Base-by-base conservation (phyloP, 768 basidiomycete species). In the Filobasidium wieringae region DNA sequence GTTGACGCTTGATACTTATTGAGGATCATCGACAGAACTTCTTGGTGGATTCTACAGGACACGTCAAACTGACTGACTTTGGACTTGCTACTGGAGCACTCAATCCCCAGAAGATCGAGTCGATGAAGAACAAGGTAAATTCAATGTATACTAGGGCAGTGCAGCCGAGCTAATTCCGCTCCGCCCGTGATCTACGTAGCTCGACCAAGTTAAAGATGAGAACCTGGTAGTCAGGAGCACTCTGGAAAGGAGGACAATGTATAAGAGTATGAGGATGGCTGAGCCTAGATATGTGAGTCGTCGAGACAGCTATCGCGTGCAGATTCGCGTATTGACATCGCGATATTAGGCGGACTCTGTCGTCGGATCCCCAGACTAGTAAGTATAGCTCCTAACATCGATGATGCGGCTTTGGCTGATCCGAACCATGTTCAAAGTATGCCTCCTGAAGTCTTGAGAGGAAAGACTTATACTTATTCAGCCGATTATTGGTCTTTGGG, bases 401-500 rank as follows among this genome's bases (percentile, higher is more conserved):
- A 24, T 22, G 6, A 24, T 4, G 11, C 29, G n/a, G 4, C 34
- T 51, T 27, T 43, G 17, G 22, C 34, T 30, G 33, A 51, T 7
- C 2, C 12, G 2, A 14, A 2, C 14, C 7, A 17, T 43, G 11
- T 30, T 40, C 27, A 17, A 54, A 73, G 70, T 74, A 97, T 99
- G 95, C 88, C 95, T 11, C 75, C 76, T 32, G 76, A 77, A 63
- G 91, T 96, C 22, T 80, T 96, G 26, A 82, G 92, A 29, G 93
- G 87, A 33, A 90, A 91, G 74, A 87, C 90, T 0, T 99, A 99
- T 74, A 85, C 86, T 0, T 96, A 86, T 73, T 88, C 88, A 0
- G 95, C 97, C 49, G 95, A 99, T 75, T 97, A 87, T 66, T 97
- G 95, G 95, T 93, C 90, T 0, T 80, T 99, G 7, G 95, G 95